phyloP scores from a whole-genome alignment of 192 early-diverging fungal species.

The Linnemannia hyalina region DNA sequence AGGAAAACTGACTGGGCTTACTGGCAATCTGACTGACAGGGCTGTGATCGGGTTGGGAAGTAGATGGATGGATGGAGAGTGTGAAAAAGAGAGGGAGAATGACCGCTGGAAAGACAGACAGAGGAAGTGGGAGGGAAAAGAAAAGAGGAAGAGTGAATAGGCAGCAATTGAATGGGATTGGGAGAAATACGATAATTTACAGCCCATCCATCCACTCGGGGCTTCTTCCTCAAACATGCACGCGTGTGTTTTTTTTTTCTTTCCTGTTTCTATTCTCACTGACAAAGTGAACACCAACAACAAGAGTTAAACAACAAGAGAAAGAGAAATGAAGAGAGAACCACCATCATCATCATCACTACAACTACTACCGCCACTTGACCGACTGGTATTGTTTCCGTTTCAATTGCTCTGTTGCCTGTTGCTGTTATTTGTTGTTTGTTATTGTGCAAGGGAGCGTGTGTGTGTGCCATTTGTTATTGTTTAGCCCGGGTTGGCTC shows the following conservation, averaged over 20 bases:
- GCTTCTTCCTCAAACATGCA: not conserved
- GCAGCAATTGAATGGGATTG: not conserved
- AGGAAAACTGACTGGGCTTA: not conserved
- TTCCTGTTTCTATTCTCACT: not conserved
- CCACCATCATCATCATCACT: not conserved
- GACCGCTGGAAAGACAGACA: not conserved
- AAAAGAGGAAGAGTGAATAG: not conserved
- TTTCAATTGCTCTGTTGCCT: not conserved
- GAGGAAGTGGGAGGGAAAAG: not conserved
- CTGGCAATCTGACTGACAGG: not conserved
- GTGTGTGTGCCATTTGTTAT: not conserved
- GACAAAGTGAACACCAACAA: not conserved
- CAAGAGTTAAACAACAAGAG: not conserved
- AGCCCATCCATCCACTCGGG: not conserved
- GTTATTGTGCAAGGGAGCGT: not conserved
- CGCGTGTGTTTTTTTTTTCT: not conserved
- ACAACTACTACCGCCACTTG: not conserved
- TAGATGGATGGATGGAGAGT: not conserved
- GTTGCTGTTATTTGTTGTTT: not conserved
- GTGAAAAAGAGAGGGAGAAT: not conserved
- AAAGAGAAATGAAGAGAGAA: not conserved
- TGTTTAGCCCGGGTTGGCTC: slow-evolving; percentile 6
- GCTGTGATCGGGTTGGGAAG: not conserved
- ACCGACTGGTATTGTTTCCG: not conserved
- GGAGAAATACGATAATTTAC: not conserved